A percentile compares a stretch with the other conserved stretches of the same genome.
phyloP scores from a whole-genome alignment of 2,329 filamentous ascomycete species.

The Epichloe sibirici region DNA sequence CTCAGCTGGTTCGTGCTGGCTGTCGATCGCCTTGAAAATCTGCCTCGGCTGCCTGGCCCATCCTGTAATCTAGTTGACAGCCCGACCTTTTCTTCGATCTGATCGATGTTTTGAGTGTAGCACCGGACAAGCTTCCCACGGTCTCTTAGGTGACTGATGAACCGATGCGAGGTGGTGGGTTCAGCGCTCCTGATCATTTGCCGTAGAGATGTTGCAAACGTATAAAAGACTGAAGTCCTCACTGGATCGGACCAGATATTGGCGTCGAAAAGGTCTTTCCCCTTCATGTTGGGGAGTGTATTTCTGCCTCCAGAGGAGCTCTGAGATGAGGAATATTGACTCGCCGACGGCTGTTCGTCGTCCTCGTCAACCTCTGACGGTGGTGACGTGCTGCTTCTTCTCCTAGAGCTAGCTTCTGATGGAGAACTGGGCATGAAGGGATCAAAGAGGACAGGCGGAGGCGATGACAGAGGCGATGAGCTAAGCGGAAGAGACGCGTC shows the following conservation, averaged over 20 bases:
- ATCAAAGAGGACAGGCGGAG: constrained; percentile 40
- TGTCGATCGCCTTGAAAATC: constrained; percentile 41
- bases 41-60: constrained; percentile 48
- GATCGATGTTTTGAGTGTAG: constrained; percentile 68
- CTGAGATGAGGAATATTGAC: constrained; percentile 27
- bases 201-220: constrained; percentile 55
- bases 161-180: constrained; percentile 54
- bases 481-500: constrained; percentile 17
- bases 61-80: constrained; percentile 48
- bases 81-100: constrained; percentile 58
- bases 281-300: constrained; percentile 50
- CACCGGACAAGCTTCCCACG: constrained; percentile 56
- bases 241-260: constrained; percentile 57
- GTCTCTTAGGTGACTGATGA: constrained; percentile 55
- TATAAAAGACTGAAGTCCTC: constrained; percentile 60
- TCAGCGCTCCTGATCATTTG: constrained; percentile 51
- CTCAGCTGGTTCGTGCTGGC: constrained; percentile 21
- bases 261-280: constrained; percentile 58
- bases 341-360: constrained; percentile 26
- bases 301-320: constrained; percentile 20
- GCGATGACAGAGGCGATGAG: constrained; percentile 47
- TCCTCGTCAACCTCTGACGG: constrained; percentile 31
- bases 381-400: constrained; percentile 25
- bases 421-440: constrained; percentile 29
- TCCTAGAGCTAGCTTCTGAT: constrained; percentile 23